Base-by-base conservation (phyloP, 1,284 basidiomycete species). In the Cerioporus squamosus region DNA sequence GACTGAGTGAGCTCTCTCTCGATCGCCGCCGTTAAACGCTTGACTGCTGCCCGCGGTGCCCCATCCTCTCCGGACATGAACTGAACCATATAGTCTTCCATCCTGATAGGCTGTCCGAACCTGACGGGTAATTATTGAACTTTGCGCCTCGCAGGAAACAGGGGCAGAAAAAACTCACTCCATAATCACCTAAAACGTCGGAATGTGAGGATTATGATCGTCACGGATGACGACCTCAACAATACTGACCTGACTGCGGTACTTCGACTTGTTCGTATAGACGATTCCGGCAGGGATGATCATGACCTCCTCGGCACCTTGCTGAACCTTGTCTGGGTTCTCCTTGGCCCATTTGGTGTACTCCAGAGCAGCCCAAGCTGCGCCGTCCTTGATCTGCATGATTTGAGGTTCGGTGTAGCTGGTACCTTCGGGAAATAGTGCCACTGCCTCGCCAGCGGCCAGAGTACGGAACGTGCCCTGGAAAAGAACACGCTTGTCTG, bases 201-300 rank as follows among this genome's bases (percentile, higher is more conserved):
- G 12, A 17, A 22, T 10, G 45, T 64, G 50, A 64, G 43, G 1
- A 45, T 23, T 18, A 49, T 17, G 12, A 24, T 48, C 50, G 55
- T 53, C 42, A 61, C 9, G 5, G 6, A 42, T 23, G 12, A 57
- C 45, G 38, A 57, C 20, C 24, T 9, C 39, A 45, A 57, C 15
- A 17, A 36, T 26, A 81, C 86, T 71, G 68, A 90, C 90, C 69
- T 81, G 78, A 68, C 92, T 94, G 54, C 96, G 82, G 73, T 98
- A 98, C 76, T 95, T 95, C 48, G 90, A 87, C 77, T 98, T 98
- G 76, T 98, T 90, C 51, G 93, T 94, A 74, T 97, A 98, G 5
- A 94, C 94, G 64, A 98, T 94, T 1, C 93, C 88, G 9, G 90
- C 87, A 8, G 96, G 94, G 33, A 97, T 77, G 60, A 98, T 85